A percentile compares a stretch with the other conserved stretches of the same genome.
Conservation (phyloP, 768 basidiomycete genomes). For the Trametes coccinea region DNA sequence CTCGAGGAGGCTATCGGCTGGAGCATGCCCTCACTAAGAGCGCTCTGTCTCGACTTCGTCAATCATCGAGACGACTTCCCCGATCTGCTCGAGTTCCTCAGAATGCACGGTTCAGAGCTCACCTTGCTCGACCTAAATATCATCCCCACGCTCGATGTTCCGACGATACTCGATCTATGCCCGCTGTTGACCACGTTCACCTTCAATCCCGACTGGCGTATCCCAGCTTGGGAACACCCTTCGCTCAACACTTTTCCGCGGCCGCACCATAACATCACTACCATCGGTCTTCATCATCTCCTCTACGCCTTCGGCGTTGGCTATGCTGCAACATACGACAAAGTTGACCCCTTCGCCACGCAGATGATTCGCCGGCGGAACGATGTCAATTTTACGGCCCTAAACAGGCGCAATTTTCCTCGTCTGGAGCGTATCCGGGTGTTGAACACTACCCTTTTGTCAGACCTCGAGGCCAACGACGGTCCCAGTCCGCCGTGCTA, state of each 20-base stretch:
- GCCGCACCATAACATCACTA: conserved; percentile 57
- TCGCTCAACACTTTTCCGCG: conserved; percentile 38
- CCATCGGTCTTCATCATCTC: conserved; percentile 71
- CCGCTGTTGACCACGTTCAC: conserved; percentile 61
- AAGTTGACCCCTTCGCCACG: conserved; percentile 45
- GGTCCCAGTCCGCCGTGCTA: conserved; percentile 44
- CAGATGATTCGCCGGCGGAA: conserved; percentile 51
- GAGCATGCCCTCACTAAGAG: conserved; percentile 60
- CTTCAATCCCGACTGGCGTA: conserved; percentile 77
- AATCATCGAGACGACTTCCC: conserved; percentile 50
- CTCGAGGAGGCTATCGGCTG: conserved; percentile 70
- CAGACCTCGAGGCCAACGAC: conserved; percentile 55
- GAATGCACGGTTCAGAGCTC: conserved; percentile 55
- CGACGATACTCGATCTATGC: conserved; percentile 62
- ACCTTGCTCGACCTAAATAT: conserved; percentile 67
- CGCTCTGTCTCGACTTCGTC: conserved; percentile 57
- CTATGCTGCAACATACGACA: conserved; percentile 44
- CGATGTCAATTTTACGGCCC: conserved; percentile 62
- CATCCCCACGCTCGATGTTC: conserved; percentile 55
- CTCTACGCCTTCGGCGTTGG: conserved; percentile 70
- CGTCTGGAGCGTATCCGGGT: conserved; percentile 58
- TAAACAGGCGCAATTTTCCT: conserved; percentile 59
- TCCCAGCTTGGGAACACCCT: conserved; percentile 31
- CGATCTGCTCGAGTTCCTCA: conserved; percentile 60
- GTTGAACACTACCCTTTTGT: conserved; percentile 54